Conservation (phyloP, 1,284 basidiomycete species). For the Sporisorium scitamineum region DNA sequence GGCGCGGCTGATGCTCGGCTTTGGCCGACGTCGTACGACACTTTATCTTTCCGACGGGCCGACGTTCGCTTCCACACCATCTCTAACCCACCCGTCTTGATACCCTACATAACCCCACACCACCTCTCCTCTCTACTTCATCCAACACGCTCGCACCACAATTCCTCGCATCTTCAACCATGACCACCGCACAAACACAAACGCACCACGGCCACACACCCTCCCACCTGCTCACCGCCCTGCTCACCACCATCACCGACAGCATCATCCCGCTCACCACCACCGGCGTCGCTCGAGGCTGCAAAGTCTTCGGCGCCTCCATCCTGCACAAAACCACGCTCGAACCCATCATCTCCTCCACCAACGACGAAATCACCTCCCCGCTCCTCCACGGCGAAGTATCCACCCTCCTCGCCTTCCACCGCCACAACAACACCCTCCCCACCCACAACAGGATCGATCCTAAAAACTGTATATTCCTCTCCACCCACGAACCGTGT, state of each 20-base stretch:
- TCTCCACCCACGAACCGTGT: slow-evolving; percentile 35
- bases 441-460: neutral
- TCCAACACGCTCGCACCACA: neutral
- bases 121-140: neutral
- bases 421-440: neutral
- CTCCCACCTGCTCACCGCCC: neutral
- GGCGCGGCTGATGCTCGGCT: neutral
- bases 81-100: too few species aligned
- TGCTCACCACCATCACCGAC: slow-evolving; percentile 11
- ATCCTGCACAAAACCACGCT: slow-evolving; percentile 27
- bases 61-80: slow-evolving; percentile 1
- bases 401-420: slow-evolving; percentile 18
- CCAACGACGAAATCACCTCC: slow-evolving; percentile 38
- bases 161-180: neutral
- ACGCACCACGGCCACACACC: slow-evolving; percentile 12
- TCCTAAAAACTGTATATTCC: slow-evolving; percentile 21
- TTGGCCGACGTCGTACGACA: slow-evolving; percentile 9
- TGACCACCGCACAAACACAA: neutral
- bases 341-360: slow-evolving; percentile 1
- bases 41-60: slow-evolving; percentile 18
- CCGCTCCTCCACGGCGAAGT: slow-evolving; percentile 29
- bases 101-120: neutral
- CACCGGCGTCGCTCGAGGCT: slow-evolving; percentile 5
- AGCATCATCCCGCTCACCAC: slow-evolving; percentile 31
- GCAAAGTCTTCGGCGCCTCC: slow-evolving; percentile 42